These are phyloP conservation scores for Colletotrichum lupini DNA, from an alignment of 2,329 filamentous ascomycete genomes.

Conservation along the genomic window DNA sequence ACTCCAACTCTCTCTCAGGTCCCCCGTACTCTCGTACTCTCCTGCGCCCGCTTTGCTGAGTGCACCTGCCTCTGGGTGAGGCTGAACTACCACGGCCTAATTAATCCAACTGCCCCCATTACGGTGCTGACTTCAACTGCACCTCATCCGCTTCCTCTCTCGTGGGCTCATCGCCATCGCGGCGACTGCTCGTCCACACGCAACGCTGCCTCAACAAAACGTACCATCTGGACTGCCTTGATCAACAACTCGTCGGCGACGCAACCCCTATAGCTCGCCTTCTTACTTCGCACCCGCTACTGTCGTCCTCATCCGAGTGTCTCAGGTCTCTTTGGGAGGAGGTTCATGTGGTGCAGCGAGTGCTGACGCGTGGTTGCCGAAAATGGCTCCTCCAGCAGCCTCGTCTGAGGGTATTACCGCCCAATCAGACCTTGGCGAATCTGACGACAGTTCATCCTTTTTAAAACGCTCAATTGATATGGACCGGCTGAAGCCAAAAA, in stretches of 20 bases:
- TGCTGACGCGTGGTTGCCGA: slow-evolving; percentile 36
- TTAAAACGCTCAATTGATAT: slow-evolving; percentile 20
- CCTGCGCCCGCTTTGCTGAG: not conserved
- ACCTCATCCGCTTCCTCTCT: slow-evolving; percentile 33
- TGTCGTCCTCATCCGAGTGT: slow-evolving; percentile 29
- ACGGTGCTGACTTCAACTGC: slow-evolving; percentile 21
- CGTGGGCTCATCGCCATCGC: slow-evolving; percentile 36
- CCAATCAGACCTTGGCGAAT: slow-evolving; percentile 37
- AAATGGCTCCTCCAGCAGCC: slow-evolving; percentile 37
- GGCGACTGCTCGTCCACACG: slow-evolving; percentile 32
- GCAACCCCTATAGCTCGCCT: slow-evolving; percentile 8
- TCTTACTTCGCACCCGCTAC: slow-evolving; percentile 1
- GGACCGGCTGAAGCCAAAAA: slow-evolving; percentile 4
- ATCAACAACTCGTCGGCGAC: not conserved
- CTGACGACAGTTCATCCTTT: slow-evolving; percentile 26
- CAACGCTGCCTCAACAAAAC: not conserved
- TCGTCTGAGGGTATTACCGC: slow-evolving; percentile 36
- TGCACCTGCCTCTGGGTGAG: slow-evolving; percentile 23
- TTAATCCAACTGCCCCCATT: slow-evolving; percentile 35
- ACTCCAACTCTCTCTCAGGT: not conserved
- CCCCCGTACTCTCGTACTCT: not conserved
- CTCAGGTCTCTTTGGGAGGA: slow-evolving; percentile 13
- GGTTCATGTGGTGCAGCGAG: slow-evolving; percentile 35
- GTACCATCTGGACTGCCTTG: not conserved
- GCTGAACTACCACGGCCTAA: slow-evolving; percentile 33